These are phyloP conservation scores for Fagopyrum tataricum DNA, from an alignment of 148 eudicot genomes.

Conservation along the genomic window DNA sequence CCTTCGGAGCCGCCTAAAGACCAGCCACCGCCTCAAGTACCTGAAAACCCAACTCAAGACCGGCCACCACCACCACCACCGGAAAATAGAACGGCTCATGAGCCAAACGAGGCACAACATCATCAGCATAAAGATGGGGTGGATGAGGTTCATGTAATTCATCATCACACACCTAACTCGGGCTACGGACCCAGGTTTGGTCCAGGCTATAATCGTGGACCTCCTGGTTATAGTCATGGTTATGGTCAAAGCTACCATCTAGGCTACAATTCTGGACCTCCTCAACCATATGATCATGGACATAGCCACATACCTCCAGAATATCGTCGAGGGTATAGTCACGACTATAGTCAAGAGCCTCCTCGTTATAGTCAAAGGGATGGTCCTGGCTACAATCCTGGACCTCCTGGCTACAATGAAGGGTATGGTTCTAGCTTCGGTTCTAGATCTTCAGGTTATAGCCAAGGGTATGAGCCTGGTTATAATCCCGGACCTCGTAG, in stretches of 20 bases:
- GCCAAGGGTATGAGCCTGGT: constrained; percentile 5
- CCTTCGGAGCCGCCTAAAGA: background rate
- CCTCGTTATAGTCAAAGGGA: background rate
- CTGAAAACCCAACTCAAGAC: background rate
- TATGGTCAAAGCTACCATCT: constrained; percentile 3
- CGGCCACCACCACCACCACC: background rate
- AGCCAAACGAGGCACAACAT: background rate
- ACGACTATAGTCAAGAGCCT: background rate
- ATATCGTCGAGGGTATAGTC: background rate
- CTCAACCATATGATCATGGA: background rate
- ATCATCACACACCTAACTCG: constrained; percentile 7
- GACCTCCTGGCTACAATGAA: background rate
- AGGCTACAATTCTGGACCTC: background rate
- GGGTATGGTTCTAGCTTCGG: background rate
- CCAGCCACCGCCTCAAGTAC: background rate
- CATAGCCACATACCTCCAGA: background rate
- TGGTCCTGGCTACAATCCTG: background rate
- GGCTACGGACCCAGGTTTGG: constrained; percentile 13
- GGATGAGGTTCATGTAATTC: constrained; percentile 13
- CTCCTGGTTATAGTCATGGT: background rate
- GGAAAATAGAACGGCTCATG: background rate
- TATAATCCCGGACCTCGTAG: constrained; percentile 15
- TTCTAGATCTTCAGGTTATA: background rate
- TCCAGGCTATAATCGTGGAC: constrained; percentile 4
- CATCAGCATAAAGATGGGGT: background rate